phyloP scores from a whole-genome alignment of 257 asterid genomes.

The Solanum raphanifolium region DNA sequence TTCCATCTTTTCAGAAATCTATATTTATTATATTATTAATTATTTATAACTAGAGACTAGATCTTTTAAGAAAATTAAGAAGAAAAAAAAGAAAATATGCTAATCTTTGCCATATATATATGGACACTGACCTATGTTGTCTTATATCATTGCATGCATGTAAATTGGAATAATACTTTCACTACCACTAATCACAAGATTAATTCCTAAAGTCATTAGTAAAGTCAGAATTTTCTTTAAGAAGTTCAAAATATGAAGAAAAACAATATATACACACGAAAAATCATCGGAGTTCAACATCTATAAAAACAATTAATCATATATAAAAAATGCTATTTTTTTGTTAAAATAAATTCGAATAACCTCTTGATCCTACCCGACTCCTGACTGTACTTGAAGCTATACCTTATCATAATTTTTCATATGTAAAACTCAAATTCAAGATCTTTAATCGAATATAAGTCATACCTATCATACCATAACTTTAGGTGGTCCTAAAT shows the following conservation, averaged over 20 bases:
- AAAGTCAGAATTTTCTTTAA: too few relatives aligned
- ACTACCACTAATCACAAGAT: background rate
- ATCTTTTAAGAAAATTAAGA: too few relatives aligned
- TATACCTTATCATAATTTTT: background rate
- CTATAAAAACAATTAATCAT: too few relatives aligned
- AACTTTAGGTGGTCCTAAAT: background rate
- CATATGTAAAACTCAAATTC: background rate
- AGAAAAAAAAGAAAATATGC: too few relatives aligned
- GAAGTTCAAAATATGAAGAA: too few relatives aligned
- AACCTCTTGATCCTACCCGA: too few relatives aligned
- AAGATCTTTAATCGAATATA: background rate
- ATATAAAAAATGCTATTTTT: background rate
- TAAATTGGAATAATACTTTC: background rate
- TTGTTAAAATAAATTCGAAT: too few relatives aligned
- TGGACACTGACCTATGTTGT: background rate
- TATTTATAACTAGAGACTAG: too few relatives aligned
- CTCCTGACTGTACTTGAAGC: rapidly evolving
- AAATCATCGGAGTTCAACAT: too few relatives aligned
- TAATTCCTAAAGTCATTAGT: too few relatives aligned
- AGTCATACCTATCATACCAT: background rate
- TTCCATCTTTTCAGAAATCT: background rate
- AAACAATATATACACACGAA: too few relatives aligned
- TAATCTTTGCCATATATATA: background rate
- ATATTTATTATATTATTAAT: background rate
- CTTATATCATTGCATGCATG: background rate